phyloP scores from a whole-genome alignment of 352 stramenopile species.

The Phytophthora niederhauseri region DNA sequence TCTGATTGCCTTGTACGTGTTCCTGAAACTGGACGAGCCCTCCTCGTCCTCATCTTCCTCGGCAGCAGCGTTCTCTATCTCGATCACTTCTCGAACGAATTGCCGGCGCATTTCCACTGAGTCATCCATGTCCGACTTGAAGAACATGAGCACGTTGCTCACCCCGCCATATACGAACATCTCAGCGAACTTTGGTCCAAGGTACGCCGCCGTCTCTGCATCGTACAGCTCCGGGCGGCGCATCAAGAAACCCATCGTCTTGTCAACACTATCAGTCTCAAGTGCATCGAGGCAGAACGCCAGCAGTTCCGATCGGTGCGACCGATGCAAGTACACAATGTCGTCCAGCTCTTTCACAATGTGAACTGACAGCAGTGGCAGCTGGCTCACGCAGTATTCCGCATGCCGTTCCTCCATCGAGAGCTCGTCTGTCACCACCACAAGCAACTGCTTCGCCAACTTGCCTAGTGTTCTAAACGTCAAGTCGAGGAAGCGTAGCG shows the following conservation, averaged over 20 bases:
- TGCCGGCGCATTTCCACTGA: slow-evolving; percentile 53
- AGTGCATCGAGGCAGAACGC: slow-evolving; percentile 63
- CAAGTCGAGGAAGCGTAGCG: slow-evolving; percentile 62
- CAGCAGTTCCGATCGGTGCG: slow-evolving; percentile 50
- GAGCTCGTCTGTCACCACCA: slow-evolving; percentile 45
- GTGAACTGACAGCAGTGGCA: slow-evolving; percentile 63
- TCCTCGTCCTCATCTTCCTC: slow-evolving; percentile 40
- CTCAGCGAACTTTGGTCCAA: slow-evolving; percentile 68
- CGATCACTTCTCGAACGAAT: slow-evolving; percentile 77
- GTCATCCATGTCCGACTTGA: slow-evolving; percentile 56
- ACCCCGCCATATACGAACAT: slow-evolving; percentile 57
- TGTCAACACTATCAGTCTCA: slow-evolving; percentile 71
- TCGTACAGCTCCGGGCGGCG: slow-evolving; percentile 59
- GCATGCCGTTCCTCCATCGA: slow-evolving; percentile 49
- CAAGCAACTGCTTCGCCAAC: slow-evolving; percentile 74
- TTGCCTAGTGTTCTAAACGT: slow-evolving; percentile 71
- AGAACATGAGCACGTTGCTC: slow-evolving; percentile 62
- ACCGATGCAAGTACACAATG: slow-evolving; percentile 53
- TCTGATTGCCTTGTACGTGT: slow-evolving; percentile 50
- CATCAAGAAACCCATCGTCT: slow-evolving; percentile 67
- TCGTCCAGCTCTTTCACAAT: slow-evolving; percentile 80
- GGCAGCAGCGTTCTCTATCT: slow-evolving; percentile 47
- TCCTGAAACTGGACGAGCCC: slow-evolving; percentile 32
- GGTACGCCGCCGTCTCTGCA: slow-evolving; percentile 42
- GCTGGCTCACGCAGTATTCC: slow-evolving; percentile 60